Base-by-base conservation (phyloP, 1,284 basidiomycete genomes). In the Austroboletus novae-zelandiae region DNA sequence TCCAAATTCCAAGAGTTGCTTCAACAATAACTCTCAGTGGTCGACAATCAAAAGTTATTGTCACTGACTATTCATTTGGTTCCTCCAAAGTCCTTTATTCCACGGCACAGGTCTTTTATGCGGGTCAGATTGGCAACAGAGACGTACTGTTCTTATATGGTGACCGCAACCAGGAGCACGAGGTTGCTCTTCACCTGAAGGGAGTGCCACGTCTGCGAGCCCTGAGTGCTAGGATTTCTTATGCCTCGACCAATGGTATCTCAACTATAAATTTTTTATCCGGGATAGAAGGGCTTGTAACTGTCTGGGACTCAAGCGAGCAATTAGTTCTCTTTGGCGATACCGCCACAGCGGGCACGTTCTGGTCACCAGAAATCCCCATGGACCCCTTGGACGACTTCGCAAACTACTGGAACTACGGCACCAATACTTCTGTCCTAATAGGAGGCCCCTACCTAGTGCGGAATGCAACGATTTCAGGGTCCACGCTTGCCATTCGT, bases 91-190 rank as follows among this genome's bases (percentile, higher is more conserved):
- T 83, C 5, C 62, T 76, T 4, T 88, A 84, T 63, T 84, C 86
- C 7, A 87, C 88, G 10, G 85, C 87, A 0, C 74, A 79, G 46
- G 71, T 91, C 30, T 67, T 82, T 61, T 90, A 80, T 58, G 81
- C 88, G 0, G 84, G 86, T 10, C 71, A 63, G 14, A 88, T 91
- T 50, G 86, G 81, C 36, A 68, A 62, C 4, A 76, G 86, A 27
- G 86, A 91, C 58, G 72, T 90, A 20, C 69, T 91, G 6, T 83
- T 89, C 69, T 68, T 90, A 13, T 80, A 84, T 59, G 86, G 86
- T 2, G 75, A 82, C 52, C 61, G 74, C 1, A 61, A 64, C 4
- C 80, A 89, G 56, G 73, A 74, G n/a, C 80, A 86, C 61, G 86
- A 90, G 61, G 66, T 73, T 37, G 71, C 80, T 2, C 65, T 88